phyloP scores from a whole-genome alignment of 768 basidiomycete genomes.

The Gelatoporia subvermispora region DNA sequence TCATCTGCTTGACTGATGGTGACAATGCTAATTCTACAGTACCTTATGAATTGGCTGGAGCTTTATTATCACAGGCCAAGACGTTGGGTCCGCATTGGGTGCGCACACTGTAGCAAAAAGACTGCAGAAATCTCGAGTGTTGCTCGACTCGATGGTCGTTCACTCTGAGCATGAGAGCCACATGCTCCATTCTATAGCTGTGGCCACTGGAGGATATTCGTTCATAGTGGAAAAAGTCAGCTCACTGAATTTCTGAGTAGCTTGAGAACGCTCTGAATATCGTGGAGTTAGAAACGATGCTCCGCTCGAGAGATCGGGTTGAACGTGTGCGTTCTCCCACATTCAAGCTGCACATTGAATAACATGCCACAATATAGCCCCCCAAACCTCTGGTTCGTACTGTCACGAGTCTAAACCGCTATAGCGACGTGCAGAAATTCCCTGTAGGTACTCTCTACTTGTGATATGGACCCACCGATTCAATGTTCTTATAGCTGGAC shows the following conservation, averaged over 20 bases:
- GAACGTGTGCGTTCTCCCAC: not conserved
- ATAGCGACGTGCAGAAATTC: not conserved
- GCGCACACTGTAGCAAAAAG: not conserved
- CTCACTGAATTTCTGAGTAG: not conserved
- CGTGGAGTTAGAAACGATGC: constrained; percentile 1
- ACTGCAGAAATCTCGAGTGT: not conserved
- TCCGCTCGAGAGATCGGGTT: not conserved
- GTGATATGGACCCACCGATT: not conserved
- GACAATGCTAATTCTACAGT: not conserved
- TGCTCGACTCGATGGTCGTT: not conserved
- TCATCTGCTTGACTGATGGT: constrained; percentile 5
- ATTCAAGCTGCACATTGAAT: not conserved
- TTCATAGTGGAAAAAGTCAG: not conserved
- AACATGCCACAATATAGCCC: not conserved
- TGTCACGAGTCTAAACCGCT: not conserved
- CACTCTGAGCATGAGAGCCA: not conserved
- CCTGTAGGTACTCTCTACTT: not conserved
- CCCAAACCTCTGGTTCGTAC: not conserved
- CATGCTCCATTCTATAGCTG: not conserved
- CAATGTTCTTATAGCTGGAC: not conserved
- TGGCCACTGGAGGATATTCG: not conserved
- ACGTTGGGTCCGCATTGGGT: not conserved
- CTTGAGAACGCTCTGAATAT: constrained; percentile 3
- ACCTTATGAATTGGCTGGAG: not conserved
- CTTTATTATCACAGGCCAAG: not conserved